phyloP scores from a whole-genome alignment of 2,329 filamentous ascomycete species.

The Chrysoporthe puriensis region DNA sequence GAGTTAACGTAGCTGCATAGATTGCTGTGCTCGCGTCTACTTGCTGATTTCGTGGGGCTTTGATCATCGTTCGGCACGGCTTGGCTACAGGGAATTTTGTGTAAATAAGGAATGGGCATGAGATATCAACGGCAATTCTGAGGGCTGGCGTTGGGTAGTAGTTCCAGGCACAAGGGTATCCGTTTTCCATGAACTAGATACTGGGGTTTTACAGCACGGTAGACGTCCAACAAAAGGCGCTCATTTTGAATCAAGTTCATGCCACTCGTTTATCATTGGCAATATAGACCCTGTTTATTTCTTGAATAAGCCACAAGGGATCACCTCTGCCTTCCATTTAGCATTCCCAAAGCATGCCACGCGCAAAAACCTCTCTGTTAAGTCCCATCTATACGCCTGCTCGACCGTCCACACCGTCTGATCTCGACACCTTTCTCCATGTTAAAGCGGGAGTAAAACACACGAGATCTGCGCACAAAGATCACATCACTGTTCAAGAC shows the following conservation, averaged over 20 bases:
- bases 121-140: constrained; percentile 3
- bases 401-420: too few relatives aligned
- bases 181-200: background rate
- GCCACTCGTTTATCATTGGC: background rate
- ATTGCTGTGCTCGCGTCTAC: background rate
- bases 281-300: background rate
- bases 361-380: too few relatives aligned
- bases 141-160: constrained; percentile 3
- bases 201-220: background rate
- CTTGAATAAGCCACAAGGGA: too few relatives aligned
- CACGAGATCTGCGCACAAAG: too few relatives aligned
- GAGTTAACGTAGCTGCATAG: constrained; percentile 27
- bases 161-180: background rate
- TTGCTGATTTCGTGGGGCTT: background rate
- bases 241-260: background rate
- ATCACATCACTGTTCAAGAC: background rate
- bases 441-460: too few relatives aligned
- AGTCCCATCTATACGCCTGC: too few relatives aligned
- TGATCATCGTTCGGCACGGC: background rate
- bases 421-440: too few relatives aligned
- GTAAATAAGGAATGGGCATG: constrained; percentile 4
- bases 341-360: too few relatives aligned
- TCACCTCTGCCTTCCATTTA: too few relatives aligned
- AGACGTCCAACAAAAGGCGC: background rate
- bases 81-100: background rate